Conservation (phyloP, 306 rosid species). For the Vicia villosa region DNA sequence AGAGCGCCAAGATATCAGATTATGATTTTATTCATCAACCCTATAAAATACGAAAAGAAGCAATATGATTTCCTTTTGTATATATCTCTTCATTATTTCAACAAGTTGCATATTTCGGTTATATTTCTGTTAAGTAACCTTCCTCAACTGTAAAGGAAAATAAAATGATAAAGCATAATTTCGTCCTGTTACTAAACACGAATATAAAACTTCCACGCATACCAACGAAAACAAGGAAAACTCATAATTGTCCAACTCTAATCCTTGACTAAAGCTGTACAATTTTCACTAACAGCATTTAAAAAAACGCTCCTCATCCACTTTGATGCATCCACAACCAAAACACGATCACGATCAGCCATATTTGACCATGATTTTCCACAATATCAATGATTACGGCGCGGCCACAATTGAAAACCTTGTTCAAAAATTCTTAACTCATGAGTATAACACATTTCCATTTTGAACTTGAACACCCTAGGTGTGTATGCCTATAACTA, state of each 20-base stretch:
- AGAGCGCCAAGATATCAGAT: too few relatives aligned
- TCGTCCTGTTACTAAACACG: not conserved
- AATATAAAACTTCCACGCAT: not conserved
- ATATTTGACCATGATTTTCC: not conserved
- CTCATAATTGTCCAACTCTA: not conserved
- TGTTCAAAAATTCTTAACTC: not conserved
- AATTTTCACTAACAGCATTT: not conserved
- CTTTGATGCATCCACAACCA: not conserved
- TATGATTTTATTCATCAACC: too few relatives aligned
- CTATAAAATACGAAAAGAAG: too few relatives aligned
- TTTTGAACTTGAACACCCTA: too few relatives aligned
- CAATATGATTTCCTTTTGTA: constrained; percentile 21
- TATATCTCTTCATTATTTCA: not conserved
- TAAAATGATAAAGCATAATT: not conserved
- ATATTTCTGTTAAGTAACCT: constrained; percentile 3
- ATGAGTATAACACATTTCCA: not conserved
- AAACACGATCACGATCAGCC: not conserved
- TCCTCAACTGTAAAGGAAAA: constrained; percentile 7
- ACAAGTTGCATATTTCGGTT: not conserved
- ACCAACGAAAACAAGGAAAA: not conserved
- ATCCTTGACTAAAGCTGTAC: not conserved
- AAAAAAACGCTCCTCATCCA: not conserved
- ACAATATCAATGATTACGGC: not conserved
- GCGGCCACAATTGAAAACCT: not conserved
- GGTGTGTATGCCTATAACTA: too few relatives aligned